Evolutionary conservation across 305 asterid species (phyloP), one percentile per base, ranked within the genome.

Genomic region (Withania somnifera): DNA sequence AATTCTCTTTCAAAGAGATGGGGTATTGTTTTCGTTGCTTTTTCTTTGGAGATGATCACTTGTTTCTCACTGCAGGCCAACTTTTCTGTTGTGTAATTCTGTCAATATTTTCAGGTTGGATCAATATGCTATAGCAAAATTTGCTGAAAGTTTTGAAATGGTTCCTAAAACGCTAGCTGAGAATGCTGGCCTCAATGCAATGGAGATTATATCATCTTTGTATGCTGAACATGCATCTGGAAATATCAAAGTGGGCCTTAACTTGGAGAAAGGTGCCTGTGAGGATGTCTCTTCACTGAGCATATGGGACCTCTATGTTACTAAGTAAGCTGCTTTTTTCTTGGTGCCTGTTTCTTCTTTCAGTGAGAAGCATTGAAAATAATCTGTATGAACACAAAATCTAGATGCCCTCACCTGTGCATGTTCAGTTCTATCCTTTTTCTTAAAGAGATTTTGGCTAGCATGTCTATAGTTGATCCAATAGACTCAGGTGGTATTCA

Each of bases 61-160:
- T 30, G 73, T 54, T 7, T 67, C 22, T 17, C 13, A 22, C 68
- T 78, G 42, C n/a, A 22, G 82, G 10, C 38, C 61, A 50, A 75
- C 60, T 26, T 42, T 42, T 73, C 42, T 73, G 60, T 79, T 79
- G 34, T 79, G 10, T 79, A 36, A 79, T 26, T 75, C 60, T 1
- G 58, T 47, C 1, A 3, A 66, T 51, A 83, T 87, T 84, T 95
- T 26, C 79, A 96, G 99, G 83, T 86, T 96, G 88, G 99, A 96
- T 89, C 98, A 96, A 87, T 93, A 93, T 86, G 99, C 98, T 19
- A 92, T 96, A 84, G 92, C 97, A 82, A 96, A 96, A 82, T 94
- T 96, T 86, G 97, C 98, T 14, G 99, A 94, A 88, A 91, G 99
- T 84, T 96, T 93, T 88, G 99, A 96, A 88, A 92, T 94, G 98